These are phyloP conservation scores for Aspergillus quadricinctus DNA, from an alignment of 2,329 filamentous ascomycete species.

Conservation along the genomic window DNA sequence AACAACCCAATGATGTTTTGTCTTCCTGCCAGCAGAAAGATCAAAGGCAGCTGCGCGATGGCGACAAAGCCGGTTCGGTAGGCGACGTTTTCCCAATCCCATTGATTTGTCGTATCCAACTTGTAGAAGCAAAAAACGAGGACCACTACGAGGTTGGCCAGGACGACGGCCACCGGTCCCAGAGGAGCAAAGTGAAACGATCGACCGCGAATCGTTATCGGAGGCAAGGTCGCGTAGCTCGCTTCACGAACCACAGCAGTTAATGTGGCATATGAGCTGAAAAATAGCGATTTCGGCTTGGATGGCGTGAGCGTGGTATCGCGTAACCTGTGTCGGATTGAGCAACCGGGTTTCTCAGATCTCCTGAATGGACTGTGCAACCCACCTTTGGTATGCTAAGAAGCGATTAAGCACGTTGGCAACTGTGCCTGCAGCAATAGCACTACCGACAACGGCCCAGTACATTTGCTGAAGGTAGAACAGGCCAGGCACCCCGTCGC, in stretches of 20 bases:
- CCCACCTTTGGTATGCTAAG: slow-evolving; percentile 48
- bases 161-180: slow-evolving; percentile 31
- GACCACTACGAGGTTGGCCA: slow-evolving; percentile 46
- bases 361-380: not conserved
- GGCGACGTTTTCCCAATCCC: slow-evolving; percentile 53
- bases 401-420: slow-evolving; percentile 44
- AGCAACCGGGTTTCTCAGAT: not conserved
- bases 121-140: slow-evolving; percentile 55
- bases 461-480: slow-evolving; percentile 50
- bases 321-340: slow-evolving; percentile 38
- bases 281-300: slow-evolving; percentile 50
- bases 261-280: slow-evolving; percentile 47
- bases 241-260: slow-evolving; percentile 53
- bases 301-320: slow-evolving; percentile 44
- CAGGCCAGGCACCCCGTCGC: slow-evolving; percentile 41
- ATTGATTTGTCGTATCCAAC: slow-evolving; percentile 47
- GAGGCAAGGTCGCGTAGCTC: slow-evolving; percentile 43
- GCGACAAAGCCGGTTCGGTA: slow-evolving; percentile 54
- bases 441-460: slow-evolving; percentile 47
- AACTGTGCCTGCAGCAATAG: slow-evolving; percentile 30
- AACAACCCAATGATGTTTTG: slow-evolving; percentile 50
- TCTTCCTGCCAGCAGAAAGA: slow-evolving; percentile 54
- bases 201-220: slow-evolving; percentile 30
- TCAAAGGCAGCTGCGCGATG: slow-evolving; percentile 51
- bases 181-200: slow-evolving; percentile 36